phyloP scores from a whole-genome alignment of 345 rosid species.

The Bretschneidera sinensis region DNA sequence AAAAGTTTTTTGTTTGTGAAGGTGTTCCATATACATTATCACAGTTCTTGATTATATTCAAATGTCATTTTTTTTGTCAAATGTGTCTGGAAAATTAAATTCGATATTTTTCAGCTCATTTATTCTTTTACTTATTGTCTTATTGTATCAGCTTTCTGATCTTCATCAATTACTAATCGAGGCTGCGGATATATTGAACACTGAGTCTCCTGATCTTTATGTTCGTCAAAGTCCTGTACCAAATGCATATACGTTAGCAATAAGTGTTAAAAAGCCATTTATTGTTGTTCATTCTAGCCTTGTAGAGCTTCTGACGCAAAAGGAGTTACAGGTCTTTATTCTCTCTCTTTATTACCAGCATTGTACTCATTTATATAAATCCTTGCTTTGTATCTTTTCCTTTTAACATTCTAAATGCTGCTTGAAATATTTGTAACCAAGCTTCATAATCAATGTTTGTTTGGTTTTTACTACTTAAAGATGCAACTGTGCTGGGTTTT shows the following conservation, averaged over 20 bases:
- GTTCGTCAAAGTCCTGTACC: slow-evolving; percentile 94
- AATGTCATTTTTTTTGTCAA: no score
- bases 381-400: background rate
- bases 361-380: background rate
- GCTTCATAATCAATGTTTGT: background rate
- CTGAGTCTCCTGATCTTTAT: slow-evolving; percentile 85
- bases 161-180: slow-evolving; percentile 78
- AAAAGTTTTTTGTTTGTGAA: no score
- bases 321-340: slow-evolving; percentile 78
- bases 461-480: background rate
- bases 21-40: no score
- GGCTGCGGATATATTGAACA: slow-evolving; percentile 73
- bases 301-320: slow-evolving; percentile 78
- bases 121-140: background rate
- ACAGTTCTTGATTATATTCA: no score
- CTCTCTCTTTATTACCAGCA: slow-evolving; percentile 3
- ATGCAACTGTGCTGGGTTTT: background rate
- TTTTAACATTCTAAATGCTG: background rate
- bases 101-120: background rate
- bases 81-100: no score
- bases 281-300: slow-evolving; percentile 88
- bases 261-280: slow-evolving; percentile 87
- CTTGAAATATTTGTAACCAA: background rate
- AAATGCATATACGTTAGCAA: slow-evolving; percentile 86
- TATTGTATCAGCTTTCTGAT: slow-evolving; percentile 62